Base-by-base conservation (phyloP, 1,284 basidiomycete genomes). In the Phaffia rhodozyma region DNA sequence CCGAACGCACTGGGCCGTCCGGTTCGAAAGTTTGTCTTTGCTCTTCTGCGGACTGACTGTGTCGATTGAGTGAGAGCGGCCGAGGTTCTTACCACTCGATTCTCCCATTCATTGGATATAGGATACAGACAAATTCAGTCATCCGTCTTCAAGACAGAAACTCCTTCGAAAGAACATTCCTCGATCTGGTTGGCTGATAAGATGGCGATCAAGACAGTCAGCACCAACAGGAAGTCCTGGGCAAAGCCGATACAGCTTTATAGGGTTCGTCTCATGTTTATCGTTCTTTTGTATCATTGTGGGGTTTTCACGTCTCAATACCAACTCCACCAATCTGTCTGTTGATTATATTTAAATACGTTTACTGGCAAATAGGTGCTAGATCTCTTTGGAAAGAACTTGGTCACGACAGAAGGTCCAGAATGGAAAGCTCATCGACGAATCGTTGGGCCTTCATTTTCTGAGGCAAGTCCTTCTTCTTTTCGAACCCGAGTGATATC, bases 391-490 rank as follows among this genome's bases (percentile, higher is more conserved):
- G 38, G 38, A 16, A 43, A 43, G 38, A 43, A 43, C 13, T 16
- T n/a, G 52, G 58, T 59, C 13, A 32, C 34, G 29, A 59, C 58
- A 3, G 58, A 59, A 23, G 58, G 58, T 9, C 32, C 58, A 20
- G 21, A 23, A n/a, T 59, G 58, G 58, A 59, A 59, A 34, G 32
- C 58, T 9, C 58, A 59, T 23, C 49, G 58, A 6, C 49, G 52
- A 23, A 27, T 59, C 7, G 58, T 59, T 1, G 47, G 43, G 9
- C 58, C 58, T 3, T 59, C 58, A 0, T 59, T 59, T 48, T 51
- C 58, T 11, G 58, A 59, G 58, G 58, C 38, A 5, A 51, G 48
- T 21, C 25, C 23, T 43, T 21, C 25, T 50, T 4, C 20, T 18
- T 38, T 23, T 43, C 6, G 38, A 25, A 16, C 38, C 16, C 13